Conservation (phyloP, 805 yeast species). For the Wickerhamiella shivajii region DNA sequence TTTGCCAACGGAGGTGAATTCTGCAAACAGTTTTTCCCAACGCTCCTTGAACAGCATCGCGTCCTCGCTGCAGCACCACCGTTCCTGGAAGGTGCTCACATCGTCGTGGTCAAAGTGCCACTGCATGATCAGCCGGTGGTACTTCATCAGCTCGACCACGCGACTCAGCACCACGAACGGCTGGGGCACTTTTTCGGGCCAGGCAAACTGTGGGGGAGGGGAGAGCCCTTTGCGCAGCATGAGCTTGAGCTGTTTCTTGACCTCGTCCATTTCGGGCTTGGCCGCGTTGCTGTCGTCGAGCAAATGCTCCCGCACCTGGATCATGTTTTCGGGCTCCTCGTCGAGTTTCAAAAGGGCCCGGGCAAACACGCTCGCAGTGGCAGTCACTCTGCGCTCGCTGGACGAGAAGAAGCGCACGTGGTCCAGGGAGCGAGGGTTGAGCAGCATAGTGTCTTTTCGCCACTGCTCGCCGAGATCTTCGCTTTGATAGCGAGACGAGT, state of each 20-base stretch:
- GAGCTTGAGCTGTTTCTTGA: conserved; percentile 90
- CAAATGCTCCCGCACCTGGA: conserved; percentile 74
- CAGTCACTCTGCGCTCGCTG: conserved; percentile 86
- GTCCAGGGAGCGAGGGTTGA: conserved; percentile 71
- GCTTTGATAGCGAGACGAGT: conserved; percentile 89
- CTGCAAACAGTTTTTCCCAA: conserved; percentile 93
- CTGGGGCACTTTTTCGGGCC: conserved; percentile 98
- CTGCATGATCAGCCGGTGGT: conserved; percentile 71
- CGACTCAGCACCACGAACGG: conserved; percentile 88
- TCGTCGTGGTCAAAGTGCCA: conserved; percentile 58
- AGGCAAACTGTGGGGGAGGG: conserved; percentile 93
- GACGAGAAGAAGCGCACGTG: conserved; percentile 81
- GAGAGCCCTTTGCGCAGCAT: conserved; percentile 87
- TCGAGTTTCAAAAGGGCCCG: conserved; percentile 60
- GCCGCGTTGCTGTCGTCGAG: conserved; percentile 97
- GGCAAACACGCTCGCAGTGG: conserved; percentile 81
- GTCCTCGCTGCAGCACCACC: conserved; percentile 97
- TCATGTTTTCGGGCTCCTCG: conserved; percentile 59
- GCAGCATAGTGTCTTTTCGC: conserved; percentile 76
- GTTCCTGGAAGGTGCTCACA: conserved; percentile 50
- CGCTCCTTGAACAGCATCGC: conserved; percentile 80
- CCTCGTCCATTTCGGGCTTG: conserved; percentile 93
- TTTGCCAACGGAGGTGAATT: conserved; percentile 82
- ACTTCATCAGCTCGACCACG: conserved; percentile 90
- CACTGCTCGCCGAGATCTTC: conserved; percentile 90